phyloP scores from a whole-genome alignment of 495 filamentous ascomycete species.

The Rhizodiscina lignyota region DNA sequence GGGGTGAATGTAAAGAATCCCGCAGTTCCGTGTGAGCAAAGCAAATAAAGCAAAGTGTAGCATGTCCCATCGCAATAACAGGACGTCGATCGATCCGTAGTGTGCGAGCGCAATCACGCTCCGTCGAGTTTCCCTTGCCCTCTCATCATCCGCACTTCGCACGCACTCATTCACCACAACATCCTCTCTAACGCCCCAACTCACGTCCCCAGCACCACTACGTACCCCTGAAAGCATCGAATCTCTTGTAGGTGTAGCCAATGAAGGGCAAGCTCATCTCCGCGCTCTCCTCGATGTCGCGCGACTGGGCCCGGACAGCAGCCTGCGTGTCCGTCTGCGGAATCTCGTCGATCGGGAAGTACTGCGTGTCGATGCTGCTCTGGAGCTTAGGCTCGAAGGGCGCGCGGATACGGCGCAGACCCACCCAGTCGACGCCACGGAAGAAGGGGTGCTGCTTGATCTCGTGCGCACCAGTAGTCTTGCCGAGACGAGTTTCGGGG shows the following conservation, averaged over 20 bases:
- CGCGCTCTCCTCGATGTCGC: conserved; percentile 38
- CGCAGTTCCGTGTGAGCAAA: too few species aligned
- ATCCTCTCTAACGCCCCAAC: too few species aligned
- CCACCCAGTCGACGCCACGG: conserved; percentile 85
- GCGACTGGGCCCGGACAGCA: conserved; percentile 49
- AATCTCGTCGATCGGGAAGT: conserved; percentile 97
- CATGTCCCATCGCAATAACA: too few species aligned
- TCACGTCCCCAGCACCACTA: conserved; percentile 2
- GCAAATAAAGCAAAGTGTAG: too few species aligned
- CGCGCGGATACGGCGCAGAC: conserved; percentile 76
- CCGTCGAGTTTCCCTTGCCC: too few species aligned
- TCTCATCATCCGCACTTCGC: too few species aligned
- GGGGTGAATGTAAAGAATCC: too few species aligned
- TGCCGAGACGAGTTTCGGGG: conserved; percentile 74
- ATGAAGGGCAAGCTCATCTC: conserved; percentile 96
- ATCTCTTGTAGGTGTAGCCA: conserved; percentile 97
- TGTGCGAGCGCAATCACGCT: too few species aligned
- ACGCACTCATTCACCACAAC: too few species aligned
- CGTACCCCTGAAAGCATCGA: conserved; percentile 54
- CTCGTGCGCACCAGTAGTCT: conserved; percentile 62
- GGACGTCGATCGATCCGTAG: too few species aligned
- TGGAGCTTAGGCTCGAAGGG: conserved; percentile 88
- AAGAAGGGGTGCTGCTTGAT: conserved; percentile 94
- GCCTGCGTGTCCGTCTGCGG: conserved; percentile 75
- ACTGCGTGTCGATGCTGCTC: conserved; percentile 89